phyloP scores from a whole-genome alignment of 331 rosid species.

The Rosa hybrid region DNA sequence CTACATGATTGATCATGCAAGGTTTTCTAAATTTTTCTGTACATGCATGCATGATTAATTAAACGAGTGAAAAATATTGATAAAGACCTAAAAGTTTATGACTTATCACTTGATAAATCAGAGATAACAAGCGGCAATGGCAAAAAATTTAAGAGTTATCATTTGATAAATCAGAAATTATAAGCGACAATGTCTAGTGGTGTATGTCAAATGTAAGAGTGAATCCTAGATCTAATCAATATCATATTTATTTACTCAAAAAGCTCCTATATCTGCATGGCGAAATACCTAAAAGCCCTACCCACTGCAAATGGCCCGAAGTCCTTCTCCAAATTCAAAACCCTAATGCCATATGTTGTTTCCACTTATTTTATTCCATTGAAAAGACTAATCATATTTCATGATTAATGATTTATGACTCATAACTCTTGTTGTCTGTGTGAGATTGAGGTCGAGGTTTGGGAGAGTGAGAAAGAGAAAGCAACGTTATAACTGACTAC shows the following conservation, averaged over 20 bases:
- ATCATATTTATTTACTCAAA: no score
- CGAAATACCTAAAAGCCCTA: not conserved
- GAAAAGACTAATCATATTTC: not conserved
- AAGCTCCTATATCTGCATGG: no score
- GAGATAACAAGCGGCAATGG: no score
- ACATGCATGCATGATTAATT: not conserved
- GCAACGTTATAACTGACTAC: slow-evolving; percentile 62
- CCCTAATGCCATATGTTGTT: not conserved
- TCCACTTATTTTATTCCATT: not conserved
- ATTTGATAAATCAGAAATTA: no score
- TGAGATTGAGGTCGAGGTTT: not conserved
- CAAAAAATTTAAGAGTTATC: no score
- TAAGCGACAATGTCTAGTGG: no score
- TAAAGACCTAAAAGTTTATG: not conserved
- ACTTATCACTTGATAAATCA: no score
- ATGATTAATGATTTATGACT: not conserved
- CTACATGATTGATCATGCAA: not conserved
- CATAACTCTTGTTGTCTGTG: not conserved
- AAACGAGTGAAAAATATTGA: not conserved
- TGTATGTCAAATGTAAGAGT: no score
- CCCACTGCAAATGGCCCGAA: not conserved
- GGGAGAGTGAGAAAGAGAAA: slow-evolving; percentile 22
- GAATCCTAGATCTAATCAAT: no score
- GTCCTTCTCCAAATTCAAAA: not conserved
- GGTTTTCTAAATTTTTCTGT: not conserved